Base-by-base conservation (phyloP, 75 land plant genomes). In the Picea glauca region DNA sequence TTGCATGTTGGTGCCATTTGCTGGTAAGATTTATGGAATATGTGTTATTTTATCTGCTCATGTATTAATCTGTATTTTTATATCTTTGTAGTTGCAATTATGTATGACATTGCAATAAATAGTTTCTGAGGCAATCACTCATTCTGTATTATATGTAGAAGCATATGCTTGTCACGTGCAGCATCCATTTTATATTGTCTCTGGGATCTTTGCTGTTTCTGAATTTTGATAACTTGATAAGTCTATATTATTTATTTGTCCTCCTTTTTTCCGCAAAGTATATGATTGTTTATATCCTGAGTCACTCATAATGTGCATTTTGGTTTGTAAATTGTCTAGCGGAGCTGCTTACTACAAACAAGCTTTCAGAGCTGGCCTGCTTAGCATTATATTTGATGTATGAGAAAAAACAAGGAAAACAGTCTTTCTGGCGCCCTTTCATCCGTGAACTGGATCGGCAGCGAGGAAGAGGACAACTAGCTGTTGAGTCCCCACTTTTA, bases 371-470 rank as follows among this genome's bases (percentile, higher is more conserved):
- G 81, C 79, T 97, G 70, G 99, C 99, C 6, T 97, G 99, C 80
- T 87, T 97, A 80, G 98, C 99, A 60, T 85, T 97, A 75, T 97
- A 95, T 85, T 85, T 97, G 11, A 97, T 97, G 99, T 97, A 97
- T 83, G 99, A 97, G 83, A 97, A 97, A 82, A 97, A 97, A 75
- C 99, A 91, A 80, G 99, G 99, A 54, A 94, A 93, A 78, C 87
- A 93, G 74, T 97, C 99, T 13, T 91, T 95, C 78, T 97, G 99
- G 99, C 85, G 89, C 68, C 96, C 94, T 18, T 97, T 93, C 74
- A 97, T 97, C 58, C 88, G 91, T 74, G 99, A 97, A 76, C 98
- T 97, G 79, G 99, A 97, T 85, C 91, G 98, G 76, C 99, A 97
- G 58, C 68, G 98, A 81, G 99, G 96, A 70, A 89, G 99, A 80